Percentiles rank a stretch among this genome's conserved stretches.
Evolutionary conservation across 768 basidiomycete genomes (phyloP).

Genomic region (Suillus lakei): DNA sequence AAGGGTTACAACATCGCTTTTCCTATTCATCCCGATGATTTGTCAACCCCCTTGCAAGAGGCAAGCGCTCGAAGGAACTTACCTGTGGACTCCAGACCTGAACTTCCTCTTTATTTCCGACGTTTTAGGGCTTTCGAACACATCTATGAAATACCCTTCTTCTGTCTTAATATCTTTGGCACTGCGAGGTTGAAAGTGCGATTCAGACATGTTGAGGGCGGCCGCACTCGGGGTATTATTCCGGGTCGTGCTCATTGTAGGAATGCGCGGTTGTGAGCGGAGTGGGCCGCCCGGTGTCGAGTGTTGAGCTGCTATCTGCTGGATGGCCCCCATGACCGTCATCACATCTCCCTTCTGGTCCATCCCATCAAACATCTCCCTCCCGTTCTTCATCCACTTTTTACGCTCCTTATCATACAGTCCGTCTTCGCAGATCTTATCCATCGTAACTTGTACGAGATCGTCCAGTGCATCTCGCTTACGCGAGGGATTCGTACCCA

Average conservation of each 20-base stretch:
- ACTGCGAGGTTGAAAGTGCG: not conserved
- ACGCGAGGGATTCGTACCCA: not conserved
- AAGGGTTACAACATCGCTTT: not conserved
- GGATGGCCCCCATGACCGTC: not conserved
- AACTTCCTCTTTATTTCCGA: not conserved
- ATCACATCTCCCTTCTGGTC: not conserved
- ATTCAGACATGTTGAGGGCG: not conserved
- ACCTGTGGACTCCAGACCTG: not conserved
- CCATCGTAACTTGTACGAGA: not conserved
- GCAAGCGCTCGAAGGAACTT: not conserved
- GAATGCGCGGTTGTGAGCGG: not conserved
- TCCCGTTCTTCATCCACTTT: not conserved
- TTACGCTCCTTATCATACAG: not conserved
- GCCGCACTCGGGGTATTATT: not conserved
- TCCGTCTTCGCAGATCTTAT: not conserved
- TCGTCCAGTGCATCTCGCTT: not conserved
- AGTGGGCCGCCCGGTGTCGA: not conserved
- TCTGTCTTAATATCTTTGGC: not conserved
- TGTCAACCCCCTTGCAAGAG: not conserved
- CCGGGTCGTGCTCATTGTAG: not conserved
- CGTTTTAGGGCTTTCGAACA: not conserved
- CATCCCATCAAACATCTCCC: not conserved
- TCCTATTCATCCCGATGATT: not conserved
- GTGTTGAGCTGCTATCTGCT: not conserved
- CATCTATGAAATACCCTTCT: not conserved